A percentile compares a stretch with the other conserved stretches of the same genome.
These are phyloP conservation scores for Candida ascalaphidarum DNA, from an alignment of 805 yeast species.

Conservation along the genomic window DNA sequence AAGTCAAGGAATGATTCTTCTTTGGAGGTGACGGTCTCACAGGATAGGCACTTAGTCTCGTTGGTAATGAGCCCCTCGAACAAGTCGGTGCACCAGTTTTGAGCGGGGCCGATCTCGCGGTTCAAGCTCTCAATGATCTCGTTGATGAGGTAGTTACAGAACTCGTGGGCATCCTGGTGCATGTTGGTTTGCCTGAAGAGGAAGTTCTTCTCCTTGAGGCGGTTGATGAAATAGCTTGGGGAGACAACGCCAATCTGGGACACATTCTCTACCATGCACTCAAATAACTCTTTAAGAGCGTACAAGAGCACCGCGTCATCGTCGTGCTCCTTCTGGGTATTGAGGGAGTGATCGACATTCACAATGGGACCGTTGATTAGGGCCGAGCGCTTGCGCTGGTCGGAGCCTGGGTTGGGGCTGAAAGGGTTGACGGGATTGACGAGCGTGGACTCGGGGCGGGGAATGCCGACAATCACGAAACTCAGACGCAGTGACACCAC, in stretches of 20 bases:
- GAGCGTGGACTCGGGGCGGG: conserved; percentile 28
- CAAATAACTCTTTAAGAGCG: conserved; percentile 79
- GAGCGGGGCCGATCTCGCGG: conserved; percentile 16
- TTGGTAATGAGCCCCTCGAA: conserved; percentile 83
- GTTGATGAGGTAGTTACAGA: conserved; percentile 78
- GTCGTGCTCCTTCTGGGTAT: conserved; percentile 24
- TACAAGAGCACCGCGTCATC: conserved; percentile 32
- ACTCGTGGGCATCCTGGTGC: conserved; percentile 99
- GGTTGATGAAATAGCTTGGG: conserved; percentile 65
- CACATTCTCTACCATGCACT: conserved; percentile 65
- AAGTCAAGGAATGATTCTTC: conserved; percentile 85
- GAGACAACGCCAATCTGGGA: conserved; percentile 76
- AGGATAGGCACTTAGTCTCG: conserved; percentile 82
- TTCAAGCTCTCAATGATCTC: conserved; percentile 53
- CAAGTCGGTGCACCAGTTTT: conserved; percentile 54
- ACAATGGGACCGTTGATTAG: conserved; percentile 74
- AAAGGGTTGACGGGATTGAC: conserved; percentile 29
- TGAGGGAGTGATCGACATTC: conserved; percentile 65
- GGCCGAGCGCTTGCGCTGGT: conserved; percentile 72
- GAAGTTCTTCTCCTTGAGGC: conserved; percentile 73
- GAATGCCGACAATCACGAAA: conserved; percentile 32
- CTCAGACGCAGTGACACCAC: conserved; percentile 20
- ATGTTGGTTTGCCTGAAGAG: conserved; percentile 74
- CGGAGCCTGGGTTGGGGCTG: conserved; percentile 41
- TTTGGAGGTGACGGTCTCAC: conserved; percentile 74